A percentile compares a stretch with the other conserved stretches of the same genome.
These are phyloP conservation scores for Tricladium varicosporioides DNA, from an alignment of 2,329 filamentous ascomycete genomes.

Conservation along the genomic window DNA sequence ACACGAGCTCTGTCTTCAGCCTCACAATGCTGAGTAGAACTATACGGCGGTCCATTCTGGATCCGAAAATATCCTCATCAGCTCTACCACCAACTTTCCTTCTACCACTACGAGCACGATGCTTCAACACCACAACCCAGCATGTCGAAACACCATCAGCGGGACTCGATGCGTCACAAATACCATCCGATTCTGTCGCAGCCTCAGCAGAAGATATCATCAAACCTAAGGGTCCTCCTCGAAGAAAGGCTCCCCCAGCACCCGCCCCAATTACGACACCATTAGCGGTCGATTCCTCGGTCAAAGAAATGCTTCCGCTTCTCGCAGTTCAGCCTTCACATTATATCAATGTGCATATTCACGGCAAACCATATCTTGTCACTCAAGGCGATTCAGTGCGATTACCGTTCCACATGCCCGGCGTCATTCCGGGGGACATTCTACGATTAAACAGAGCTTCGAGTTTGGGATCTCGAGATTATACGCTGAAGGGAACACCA, in stretches of 20 bases:
- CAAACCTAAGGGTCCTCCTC: background rate
- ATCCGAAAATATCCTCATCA: slow-evolving; percentile 46
- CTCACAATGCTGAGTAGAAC: slow-evolving; percentile 42
- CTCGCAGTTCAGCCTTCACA: slow-evolving; percentile 70
- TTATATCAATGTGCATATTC: slow-evolving; percentile 79
- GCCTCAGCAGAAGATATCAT: slow-evolving; percentile 1
- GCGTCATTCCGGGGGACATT: slow-evolving; percentile 76
- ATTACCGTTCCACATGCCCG: slow-evolving; percentile 76
- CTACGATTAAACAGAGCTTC: slow-evolving; percentile 85
- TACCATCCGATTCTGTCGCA: slow-evolving; percentile 11
- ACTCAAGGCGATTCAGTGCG: slow-evolving; percentile 73
- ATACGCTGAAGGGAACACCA: slow-evolving; percentile 79
- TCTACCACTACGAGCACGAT: slow-evolving; percentile 42
- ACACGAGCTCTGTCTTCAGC: slow-evolving; percentile 2
- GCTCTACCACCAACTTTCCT: slow-evolving; percentile 50
- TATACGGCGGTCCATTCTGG: slow-evolving; percentile 61
- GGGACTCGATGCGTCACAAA: slow-evolving; percentile 19
- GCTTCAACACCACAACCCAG: slow-evolving; percentile 50
- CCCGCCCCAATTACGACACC: slow-evolving; percentile 27
- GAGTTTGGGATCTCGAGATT: slow-evolving; percentile 81
- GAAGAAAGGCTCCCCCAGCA: slow-evolving; percentile 23
- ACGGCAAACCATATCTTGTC: slow-evolving; percentile 76
- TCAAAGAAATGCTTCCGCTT: slow-evolving; percentile 64
- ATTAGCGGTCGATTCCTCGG: slow-evolving; percentile 48
- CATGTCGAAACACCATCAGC: slow-evolving; percentile 41